Evolutionary conservation across 2,329 filamentous ascomycete species (phyloP).

Genomic region (Epichloe festucae): DNA sequence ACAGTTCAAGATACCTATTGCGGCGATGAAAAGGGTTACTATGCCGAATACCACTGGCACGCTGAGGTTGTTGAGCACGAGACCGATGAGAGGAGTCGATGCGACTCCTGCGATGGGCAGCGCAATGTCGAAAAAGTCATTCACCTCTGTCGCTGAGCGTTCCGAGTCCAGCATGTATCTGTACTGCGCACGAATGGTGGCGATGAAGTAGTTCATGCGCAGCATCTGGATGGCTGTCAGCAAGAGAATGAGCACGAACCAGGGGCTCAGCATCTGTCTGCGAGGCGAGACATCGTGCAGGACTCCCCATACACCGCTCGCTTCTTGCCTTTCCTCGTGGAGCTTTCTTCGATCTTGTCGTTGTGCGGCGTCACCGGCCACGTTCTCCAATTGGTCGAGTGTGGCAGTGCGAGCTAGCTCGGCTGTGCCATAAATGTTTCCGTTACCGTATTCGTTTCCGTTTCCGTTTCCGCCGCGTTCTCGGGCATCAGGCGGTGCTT

Average conservation of each 20-base stretch:
- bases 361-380: not conserved
- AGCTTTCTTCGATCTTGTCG: constrained; percentile 8
- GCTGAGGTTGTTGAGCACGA: constrained; percentile 52
- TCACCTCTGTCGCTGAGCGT: constrained; percentile 21
- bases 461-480: not conserved
- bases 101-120: constrained; percentile 57
- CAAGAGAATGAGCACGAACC: constrained; percentile 54
- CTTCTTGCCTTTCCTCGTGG: constrained; percentile 35
- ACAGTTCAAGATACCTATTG: constrained; percentile 48
- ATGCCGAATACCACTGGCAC: constrained; percentile 46
- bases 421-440: not conserved
- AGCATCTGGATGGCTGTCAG: constrained; percentile 42
- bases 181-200: constrained; percentile 58
- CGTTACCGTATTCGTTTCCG: not conserved
- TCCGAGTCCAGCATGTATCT: constrained; percentile 48
- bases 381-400: not conserved
- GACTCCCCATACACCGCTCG: constrained; percentile 54
- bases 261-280: constrained; percentile 50
- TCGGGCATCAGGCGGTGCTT: not conserved
- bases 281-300: constrained; percentile 50
- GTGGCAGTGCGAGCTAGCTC: not conserved
- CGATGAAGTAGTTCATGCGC: constrained; percentile 28
- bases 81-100: constrained; percentile 58
- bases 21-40: constrained; percentile 45
- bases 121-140: constrained; percentile 31